phyloP scores from a whole-genome alignment of 164 flowering plant genomes.

The Aristolochia californica region DNA sequence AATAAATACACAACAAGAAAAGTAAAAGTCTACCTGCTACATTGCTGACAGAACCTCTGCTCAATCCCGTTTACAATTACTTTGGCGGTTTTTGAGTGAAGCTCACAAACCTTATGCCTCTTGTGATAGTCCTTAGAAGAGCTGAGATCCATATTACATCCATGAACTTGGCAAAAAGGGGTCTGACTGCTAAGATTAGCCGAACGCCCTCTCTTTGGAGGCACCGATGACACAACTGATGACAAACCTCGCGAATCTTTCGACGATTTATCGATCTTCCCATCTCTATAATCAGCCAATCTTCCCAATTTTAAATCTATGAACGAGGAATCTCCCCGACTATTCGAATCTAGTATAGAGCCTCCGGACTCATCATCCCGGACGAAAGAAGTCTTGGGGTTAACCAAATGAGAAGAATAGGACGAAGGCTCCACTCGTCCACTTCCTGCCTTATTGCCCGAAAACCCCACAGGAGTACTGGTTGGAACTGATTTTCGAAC shows the following conservation, averaged over 20 bases:
- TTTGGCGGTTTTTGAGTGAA: constrained; percentile 71
- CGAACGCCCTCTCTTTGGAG: constrained; percentile 34
- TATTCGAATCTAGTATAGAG: constrained; percentile 27
- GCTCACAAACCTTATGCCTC: constrained; percentile 80
- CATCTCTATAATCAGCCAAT: constrained; percentile 29
- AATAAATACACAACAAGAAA: neutral
- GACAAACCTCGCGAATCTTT: constrained; percentile 12
- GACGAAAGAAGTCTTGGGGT: constrained; percentile 13
- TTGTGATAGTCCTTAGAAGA: constrained; percentile 79
- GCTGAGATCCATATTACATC: constrained; percentile 68
- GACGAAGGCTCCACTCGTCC: constrained; percentile 16
- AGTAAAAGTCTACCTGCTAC: constrained; percentile 45
- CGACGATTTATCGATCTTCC: constrained; percentile 13
- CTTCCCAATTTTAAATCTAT: constrained; percentile 58
- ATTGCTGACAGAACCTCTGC: constrained; percentile 83
- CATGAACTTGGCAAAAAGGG: constrained; percentile 69
- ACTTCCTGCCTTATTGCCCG: constrained; percentile 13
- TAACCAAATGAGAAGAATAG: constrained; percentile 5
- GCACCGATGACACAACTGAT: constrained; percentile 23
- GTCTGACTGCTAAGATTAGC: constrained; percentile 23
- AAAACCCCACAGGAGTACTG: constrained; percentile 11
- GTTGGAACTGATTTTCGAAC: constrained; percentile 15
- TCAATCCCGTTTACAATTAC: constrained; percentile 70
- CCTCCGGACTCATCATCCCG: constrained; percentile 31
- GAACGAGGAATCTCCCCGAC: constrained; percentile 28